A percentile compares a stretch with the other conserved stretches of the same genome.
Conservation (phyloP, 2,329 filamentous ascomycete species). For the Albophoma yamanashiensis region DNA sequence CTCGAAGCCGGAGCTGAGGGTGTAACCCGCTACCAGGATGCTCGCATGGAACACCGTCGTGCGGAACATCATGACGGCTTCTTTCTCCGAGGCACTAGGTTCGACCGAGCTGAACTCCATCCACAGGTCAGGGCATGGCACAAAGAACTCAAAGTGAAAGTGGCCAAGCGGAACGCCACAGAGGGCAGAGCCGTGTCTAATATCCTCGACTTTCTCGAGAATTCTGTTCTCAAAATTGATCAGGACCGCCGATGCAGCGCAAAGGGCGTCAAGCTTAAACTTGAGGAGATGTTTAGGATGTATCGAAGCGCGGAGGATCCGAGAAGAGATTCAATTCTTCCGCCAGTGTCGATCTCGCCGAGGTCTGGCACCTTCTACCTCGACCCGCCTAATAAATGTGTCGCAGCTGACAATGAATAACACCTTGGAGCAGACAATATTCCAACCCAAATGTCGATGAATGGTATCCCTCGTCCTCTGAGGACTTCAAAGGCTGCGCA, state of each 20-base stretch:
- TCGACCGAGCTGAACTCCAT: slow-evolving; percentile 6
- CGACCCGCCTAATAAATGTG: too few relatives aligned
- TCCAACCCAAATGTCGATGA: slow-evolving; percentile 1
- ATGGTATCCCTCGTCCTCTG: slow-evolving; percentile 5
- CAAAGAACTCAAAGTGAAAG: slow-evolving; percentile 6
- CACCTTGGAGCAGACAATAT: not conserved
- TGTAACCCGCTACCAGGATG: slow-evolving; percentile 10
- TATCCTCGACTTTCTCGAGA: slow-evolving; percentile 16
- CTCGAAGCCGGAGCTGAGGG: slow-evolving; percentile 18
- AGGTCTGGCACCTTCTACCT: too few relatives aligned
- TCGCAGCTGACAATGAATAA: not conserved
- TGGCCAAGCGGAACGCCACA: slow-evolving; percentile 5
- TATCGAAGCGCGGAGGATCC: slow-evolving; percentile 1
- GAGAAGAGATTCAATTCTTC: not conserved
- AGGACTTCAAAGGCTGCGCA: slow-evolving; percentile 14
- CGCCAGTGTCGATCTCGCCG: not conserved
- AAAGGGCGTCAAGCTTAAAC: not conserved
- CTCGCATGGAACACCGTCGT: slow-evolving; percentile 10
- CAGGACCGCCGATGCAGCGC: not conserved
- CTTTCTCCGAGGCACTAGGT: slow-evolving; percentile 7
- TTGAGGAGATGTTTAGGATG: not conserved
- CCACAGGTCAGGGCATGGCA: slow-evolving; percentile 9
- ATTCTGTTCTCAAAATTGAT: slow-evolving; percentile 1
- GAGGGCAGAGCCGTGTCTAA: slow-evolving; percentile 13
- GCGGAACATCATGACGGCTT: slow-evolving; percentile 13